phyloP scores from a whole-genome alignment of 2,329 filamentous ascomycete genomes.

The Parastagonospora nodorum region DNA sequence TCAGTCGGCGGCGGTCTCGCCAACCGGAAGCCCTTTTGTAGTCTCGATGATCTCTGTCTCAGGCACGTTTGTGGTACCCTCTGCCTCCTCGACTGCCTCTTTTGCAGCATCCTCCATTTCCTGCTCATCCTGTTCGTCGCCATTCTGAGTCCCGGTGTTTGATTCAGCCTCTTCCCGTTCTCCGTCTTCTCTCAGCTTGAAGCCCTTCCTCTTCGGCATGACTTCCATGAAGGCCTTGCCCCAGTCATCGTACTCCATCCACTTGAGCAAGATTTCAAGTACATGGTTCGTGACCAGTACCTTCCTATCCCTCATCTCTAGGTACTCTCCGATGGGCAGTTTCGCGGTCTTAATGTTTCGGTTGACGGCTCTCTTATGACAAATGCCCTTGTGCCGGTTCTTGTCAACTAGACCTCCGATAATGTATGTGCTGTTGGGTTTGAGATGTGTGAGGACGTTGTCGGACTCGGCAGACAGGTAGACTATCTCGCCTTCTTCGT shows the following conservation, averaged over 20 bases:
- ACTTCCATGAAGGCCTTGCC: slow-evolving; percentile 84
- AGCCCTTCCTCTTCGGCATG: slow-evolving; percentile 89
- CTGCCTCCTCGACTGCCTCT: slow-evolving; percentile 10
- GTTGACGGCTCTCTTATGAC: slow-evolving; percentile 78
- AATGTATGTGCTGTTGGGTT: slow-evolving; percentile 88
- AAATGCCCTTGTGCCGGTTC: slow-evolving; percentile 94
- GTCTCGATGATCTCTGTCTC: slow-evolving; percentile 5
- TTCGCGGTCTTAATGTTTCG: slow-evolving; percentile 84
- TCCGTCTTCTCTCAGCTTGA: slow-evolving; percentile 60
- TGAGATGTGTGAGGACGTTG: slow-evolving; percentile 78
- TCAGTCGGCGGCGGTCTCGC: slow-evolving; percentile 7
- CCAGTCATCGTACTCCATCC: slow-evolving; percentile 91
- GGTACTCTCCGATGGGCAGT: slow-evolving; percentile 91
- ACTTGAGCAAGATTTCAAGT: slow-evolving; percentile 92
- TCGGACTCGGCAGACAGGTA: slow-evolving; percentile 94
- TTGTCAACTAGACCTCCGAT: slow-evolving; percentile 94
- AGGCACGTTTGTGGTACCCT: not conserved
- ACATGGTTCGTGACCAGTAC: slow-evolving; percentile 96
- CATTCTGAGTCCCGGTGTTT: slow-evolving; percentile 16
- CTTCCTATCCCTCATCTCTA: slow-evolving; percentile 84
- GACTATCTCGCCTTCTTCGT: slow-evolving; percentile 65
- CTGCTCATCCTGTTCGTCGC: slow-evolving; percentile 9
- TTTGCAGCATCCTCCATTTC: slow-evolving; percentile 16
- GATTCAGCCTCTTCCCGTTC: slow-evolving; percentile 20
- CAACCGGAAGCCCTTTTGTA: slow-evolving; percentile 5